Base-by-base conservation (phyloP, 1,139 yeast species). In the Kodamaea alishanica region DNA sequence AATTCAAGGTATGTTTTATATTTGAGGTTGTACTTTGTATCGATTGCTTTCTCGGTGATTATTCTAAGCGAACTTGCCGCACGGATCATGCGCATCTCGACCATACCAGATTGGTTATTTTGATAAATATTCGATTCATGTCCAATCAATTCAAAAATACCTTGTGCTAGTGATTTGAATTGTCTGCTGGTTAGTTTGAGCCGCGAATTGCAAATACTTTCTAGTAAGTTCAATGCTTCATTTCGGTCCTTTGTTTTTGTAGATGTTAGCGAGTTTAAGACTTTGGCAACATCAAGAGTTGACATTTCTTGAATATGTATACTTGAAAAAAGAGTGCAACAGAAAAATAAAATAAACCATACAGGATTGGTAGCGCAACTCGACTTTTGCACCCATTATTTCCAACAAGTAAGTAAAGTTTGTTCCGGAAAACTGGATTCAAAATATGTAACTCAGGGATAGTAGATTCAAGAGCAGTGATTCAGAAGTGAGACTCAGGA, bases 201-300 rank as follows among this genome's bases (percentile, higher is more conserved):
- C 28, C 54, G 60, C 23, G 51, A 58, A 29, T 37, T 46, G 28
- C 56, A 49, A 35, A 65, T 40, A 8, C 57, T 55, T 30, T 72
- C 75, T 20, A 81, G 56, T 20, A 58, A 58, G 24, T 54, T 56
- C 10, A 80, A 50, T 0, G 77, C 81, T 33, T 73, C 78, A 49
- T 66, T 76, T 30, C 85, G 57, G 11, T 78, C 82, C 45, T 72
- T 74, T 30, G 76, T 60, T 48, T 73, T 79, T 6, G 70, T 44
- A 0, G 85, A 79, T 24, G 49, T 50, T 37, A 65, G 54, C 8
- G 50, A 40, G 22, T 48, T 44, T 24, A 51, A 47, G 30, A 56
- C 45, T 37, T 45, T 49, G 37, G 46, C 35, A 37, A 59, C 49
- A 45, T 59, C 63, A 34, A 54, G 45, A 12, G 52, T 41, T 30